Evolutionary conservation across 106 monocot species (phyloP), one percentile per base, ranked within the genome.

Genomic region (Apostasia shenzhenica): DNA sequence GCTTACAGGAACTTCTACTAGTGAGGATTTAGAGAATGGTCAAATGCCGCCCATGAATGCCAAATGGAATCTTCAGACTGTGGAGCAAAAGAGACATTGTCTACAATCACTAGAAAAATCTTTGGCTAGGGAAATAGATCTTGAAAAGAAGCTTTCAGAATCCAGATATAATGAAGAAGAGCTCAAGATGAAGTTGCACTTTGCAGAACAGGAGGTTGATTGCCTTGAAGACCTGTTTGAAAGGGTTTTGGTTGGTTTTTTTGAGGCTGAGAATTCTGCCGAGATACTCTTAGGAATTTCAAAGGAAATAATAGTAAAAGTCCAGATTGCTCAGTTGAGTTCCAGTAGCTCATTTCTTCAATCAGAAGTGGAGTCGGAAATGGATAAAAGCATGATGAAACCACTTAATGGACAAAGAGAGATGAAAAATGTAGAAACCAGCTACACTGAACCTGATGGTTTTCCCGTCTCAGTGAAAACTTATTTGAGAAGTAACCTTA

Each of bases 91-190:
- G 70, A 84, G 87, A 58, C 73, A 83, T 63, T 59, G 77, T 72
- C 48, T 97, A 43, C 92, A 85, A 51, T 81, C 83, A 83, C 71
- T 86, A n/a, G 92, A 97, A 68, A 92, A 90, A 75, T 97, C 97
- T 8, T 73, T 97, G 64, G 92, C 89, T 8, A 87, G 83, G 61
- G 97, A 97, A 48, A 79, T 97, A 54, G 89, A 97, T 81, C 84
- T 92, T 58, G 92, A 92, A 70, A 85, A 80, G 50, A 79, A 73
- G 72, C 82, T 97, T 0, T 72, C 78, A 5, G 92, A 92, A 43
- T 75, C 84, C 13, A 82, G 45, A 70, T 66, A 68, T 59, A 64
- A 65, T 45, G 84, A 88, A 71, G 79, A 95, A 52, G 76, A 84
- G 12, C 77, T 95, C 37, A 85, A 78, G 71, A 12, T 86, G n/a